Evolutionary conservation across 1,284 basidiomycete species (phyloP).

Genomic region (Puccinia horiana): DNA sequence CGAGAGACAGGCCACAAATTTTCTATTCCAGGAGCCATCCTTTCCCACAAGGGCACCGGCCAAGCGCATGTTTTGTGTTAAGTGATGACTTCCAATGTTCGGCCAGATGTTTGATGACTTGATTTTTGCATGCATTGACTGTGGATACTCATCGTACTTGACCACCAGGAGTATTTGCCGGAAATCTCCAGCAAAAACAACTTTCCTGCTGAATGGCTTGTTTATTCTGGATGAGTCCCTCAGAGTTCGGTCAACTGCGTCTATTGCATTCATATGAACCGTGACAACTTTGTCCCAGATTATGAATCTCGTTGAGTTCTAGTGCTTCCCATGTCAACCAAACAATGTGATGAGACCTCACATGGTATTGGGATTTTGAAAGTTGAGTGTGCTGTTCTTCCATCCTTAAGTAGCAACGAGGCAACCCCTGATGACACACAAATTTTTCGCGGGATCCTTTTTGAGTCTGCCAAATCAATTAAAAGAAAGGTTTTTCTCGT

Average conservation of each 20-base stretch:
- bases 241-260: no score
- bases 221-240: background rate
- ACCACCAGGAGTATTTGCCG: background rate
- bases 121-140: no score
- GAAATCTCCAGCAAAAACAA: background rate
- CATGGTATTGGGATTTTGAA: constrained; percentile 61
- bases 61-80: no score
- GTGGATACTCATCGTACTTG: background rate
- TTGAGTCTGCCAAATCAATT: constrained; percentile 56
- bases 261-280: background rate
- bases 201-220: background rate
- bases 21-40: no score
- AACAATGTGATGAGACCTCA: background rate
- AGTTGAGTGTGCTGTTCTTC: constrained; percentile 61
- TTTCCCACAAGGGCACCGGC: no score
- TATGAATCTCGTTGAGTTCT: background rate
- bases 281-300: background rate
- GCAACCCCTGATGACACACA: constrained; percentile 64
- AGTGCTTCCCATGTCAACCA: background rate
- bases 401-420: constrained; percentile 60
- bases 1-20: no score
- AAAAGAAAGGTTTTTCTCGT: constrained; percentile 64
- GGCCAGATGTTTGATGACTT: background rate
- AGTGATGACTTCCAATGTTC: no score
- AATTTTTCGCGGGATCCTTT: constrained; percentile 58